Evolutionary conservation across 1,284 basidiomycete genomes (phyloP).

Genomic region (Uromyces viciae-fabae): DNA sequence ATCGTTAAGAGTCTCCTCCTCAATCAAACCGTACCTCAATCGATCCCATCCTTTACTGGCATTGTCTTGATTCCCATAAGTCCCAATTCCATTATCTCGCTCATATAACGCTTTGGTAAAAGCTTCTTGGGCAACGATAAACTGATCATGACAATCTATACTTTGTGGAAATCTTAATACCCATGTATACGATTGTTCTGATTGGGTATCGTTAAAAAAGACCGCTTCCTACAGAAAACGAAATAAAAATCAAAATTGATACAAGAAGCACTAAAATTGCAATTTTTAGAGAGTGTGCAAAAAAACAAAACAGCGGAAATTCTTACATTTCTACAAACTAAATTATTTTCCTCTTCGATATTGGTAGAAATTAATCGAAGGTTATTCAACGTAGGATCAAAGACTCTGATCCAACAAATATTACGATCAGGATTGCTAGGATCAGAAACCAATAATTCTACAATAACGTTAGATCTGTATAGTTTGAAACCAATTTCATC

Average conservation of each 20-base stretch:
- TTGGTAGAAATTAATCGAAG: slow-evolving; percentile 21
- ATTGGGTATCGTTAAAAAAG: not conserved
- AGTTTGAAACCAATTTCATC: not conserved
- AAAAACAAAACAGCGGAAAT: too few species aligned
- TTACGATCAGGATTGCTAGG: slow-evolving; percentile 14
- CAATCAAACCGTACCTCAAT: slow-evolving; percentile 81
- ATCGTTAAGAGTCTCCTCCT: slow-evolving; percentile 59
- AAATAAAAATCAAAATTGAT: too few species aligned
- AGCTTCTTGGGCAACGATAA: slow-evolving; percentile 35
- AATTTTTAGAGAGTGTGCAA: too few species aligned
- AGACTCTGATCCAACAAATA: slow-evolving; percentile 36
- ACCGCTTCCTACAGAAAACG: not conserved
- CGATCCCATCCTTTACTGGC: slow-evolving; percentile 47
- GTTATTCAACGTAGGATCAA: not conserved
- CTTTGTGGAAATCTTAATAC: slow-evolving; percentile 21
- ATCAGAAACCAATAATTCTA: slow-evolving; percentile 22
- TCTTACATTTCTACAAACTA: not conserved
- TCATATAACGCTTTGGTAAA: slow-evolving; percentile 39
- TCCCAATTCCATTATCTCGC: slow-evolving; percentile 32
- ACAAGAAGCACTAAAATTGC: too few species aligned
- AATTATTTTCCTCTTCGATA: not conserved
- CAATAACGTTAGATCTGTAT: not conserved
- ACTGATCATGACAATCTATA: slow-evolving; percentile 17
- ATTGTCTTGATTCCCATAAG: slow-evolving; percentile 1
- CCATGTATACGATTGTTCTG: slow-evolving; percentile 5